phyloP scores from a whole-genome alignment of 495 filamentous ascomycete species.

The Saxophila tyrrhenica region DNA sequence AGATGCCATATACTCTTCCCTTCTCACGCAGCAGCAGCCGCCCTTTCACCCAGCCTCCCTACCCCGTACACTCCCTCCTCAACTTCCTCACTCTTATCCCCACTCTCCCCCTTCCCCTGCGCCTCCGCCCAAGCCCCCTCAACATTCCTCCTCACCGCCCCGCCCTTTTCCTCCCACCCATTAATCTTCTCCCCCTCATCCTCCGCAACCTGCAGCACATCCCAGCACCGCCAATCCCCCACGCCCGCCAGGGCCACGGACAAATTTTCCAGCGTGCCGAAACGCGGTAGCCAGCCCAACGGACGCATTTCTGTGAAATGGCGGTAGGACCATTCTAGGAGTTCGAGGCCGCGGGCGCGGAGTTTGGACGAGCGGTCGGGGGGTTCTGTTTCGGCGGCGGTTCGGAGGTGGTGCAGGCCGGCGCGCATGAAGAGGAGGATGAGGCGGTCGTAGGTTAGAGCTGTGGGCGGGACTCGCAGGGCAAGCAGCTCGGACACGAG shows the following conservation, averaged over 20 bases:
- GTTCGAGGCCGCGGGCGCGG: slow-evolving; percentile 6
- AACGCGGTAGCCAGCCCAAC: slow-evolving; percentile 9
- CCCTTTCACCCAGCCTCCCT: too few relatives aligned
- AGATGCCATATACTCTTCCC: too few relatives aligned
- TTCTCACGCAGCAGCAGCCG: too few relatives aligned
- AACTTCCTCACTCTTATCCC: too few relatives aligned
- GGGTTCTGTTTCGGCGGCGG: slow-evolving; percentile 26
- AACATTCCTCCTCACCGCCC: slow-evolving; percentile 7
- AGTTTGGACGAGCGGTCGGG: background rate
- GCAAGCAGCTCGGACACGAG: slow-evolving; percentile 63
- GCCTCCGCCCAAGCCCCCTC: slow-evolving; percentile 13
- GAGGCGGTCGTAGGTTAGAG: slow-evolving; percentile 54
- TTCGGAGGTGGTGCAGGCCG: slow-evolving; percentile 38
- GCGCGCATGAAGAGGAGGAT: slow-evolving; percentile 50
- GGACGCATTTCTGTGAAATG: slow-evolving; percentile 15
- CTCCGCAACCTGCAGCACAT: slow-evolving; percentile 13
- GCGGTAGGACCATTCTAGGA: slow-evolving; percentile 14
- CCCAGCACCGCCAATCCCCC: slow-evolving; percentile 16
- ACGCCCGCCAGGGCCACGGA: slow-evolving; percentile 4
- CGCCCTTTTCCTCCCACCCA: slow-evolving; percentile 12
- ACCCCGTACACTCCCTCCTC: too few relatives aligned
- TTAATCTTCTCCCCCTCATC: slow-evolving; percentile 6
- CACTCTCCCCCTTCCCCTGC: too few relatives aligned
- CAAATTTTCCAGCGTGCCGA: slow-evolving; percentile 13
- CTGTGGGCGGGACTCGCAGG: slow-evolving; percentile 47